Evolutionary conservation across 1,284 basidiomycete species (phyloP).

Genomic region (Heliocybe sulcata): DNA sequence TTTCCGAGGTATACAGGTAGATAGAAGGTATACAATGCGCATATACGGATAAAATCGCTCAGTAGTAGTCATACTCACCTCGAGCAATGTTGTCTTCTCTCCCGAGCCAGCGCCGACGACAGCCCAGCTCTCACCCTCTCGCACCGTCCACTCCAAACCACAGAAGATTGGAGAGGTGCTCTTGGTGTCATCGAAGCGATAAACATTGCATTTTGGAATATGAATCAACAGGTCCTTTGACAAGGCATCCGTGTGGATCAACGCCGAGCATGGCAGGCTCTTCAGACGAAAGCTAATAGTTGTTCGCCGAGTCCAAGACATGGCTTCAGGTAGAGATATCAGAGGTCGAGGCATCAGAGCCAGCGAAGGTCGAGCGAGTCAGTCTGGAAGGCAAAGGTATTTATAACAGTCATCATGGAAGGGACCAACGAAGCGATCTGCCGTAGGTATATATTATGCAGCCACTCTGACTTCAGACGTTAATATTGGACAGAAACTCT

Average conservation of each 20-base stretch:
- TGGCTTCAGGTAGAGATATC: no score
- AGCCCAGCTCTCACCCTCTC: conserved; percentile 65
- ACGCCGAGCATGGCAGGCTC: not conserved
- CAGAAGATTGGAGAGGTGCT: conserved; percentile 40
- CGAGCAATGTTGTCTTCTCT: conserved; percentile 47
- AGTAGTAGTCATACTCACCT: conserved; percentile 36
- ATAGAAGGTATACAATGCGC: no score
- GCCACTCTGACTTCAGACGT: no score
- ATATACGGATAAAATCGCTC: no score
- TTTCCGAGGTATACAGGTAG: no score
- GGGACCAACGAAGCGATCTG: no score
- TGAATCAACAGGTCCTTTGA: conserved; percentile 20
- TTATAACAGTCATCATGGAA: no score
- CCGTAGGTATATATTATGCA: no score
- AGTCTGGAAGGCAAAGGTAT: no score
- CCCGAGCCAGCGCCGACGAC: conserved; percentile 51
- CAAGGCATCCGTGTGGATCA: not conserved
- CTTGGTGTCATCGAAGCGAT: conserved; percentile 43
- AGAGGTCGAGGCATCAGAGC: no score
- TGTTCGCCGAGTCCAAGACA: not conserved
- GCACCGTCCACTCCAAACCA: conserved; percentile 52
- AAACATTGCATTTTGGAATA: conserved; percentile 38
- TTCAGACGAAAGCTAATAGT: not conserved
- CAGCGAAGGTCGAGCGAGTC: no score
- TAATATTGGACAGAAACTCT: no score